Evolutionary conservation across 345 rosid genomes (phyloP), one percentile per base, ranked within the genome.

Genomic region (Rhizophora apiculata): DNA sequence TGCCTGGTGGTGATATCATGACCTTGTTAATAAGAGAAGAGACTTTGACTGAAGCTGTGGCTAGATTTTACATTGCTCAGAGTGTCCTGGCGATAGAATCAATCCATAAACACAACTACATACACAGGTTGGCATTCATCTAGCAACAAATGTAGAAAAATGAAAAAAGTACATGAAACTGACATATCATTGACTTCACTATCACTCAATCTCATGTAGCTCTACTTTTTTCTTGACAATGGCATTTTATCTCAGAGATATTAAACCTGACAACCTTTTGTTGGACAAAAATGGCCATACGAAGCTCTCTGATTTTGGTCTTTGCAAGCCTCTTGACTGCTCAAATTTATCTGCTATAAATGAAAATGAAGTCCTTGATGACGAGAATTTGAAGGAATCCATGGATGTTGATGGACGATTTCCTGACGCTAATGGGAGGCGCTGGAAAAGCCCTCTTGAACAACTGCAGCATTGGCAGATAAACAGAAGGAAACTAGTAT

Each of bases 281-380:
- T 74, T 94, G 86, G 98, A 94, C 82, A 86, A 81, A 86, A 57
- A 85, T 72, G 98, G 98, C 67, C 98, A 91, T 74, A 81, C 88
- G 91, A 91, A 85, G 88, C 87, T 94, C 68, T 94, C 97, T 27
- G 98, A 94, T 81, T 93, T 94, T 85, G 98, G 97, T 81, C 94
- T 94, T 69, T 94, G 98, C 87, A 94, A 94, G 78, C 97, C 98
- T 72, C 92, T 94, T 63, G 95, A 91, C 75, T 88, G 94, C 76
- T 76, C 92, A 71, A 81, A 77, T 79, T 82, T 94, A 71, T 86
- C 87, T 53, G 76, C 90, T 58, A 84, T 91, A 68, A 79, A 82
- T 72, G 97, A 89, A 79, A 82, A 91, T 65, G 94, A 89, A 77
- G 84, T 80, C 20, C 77, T 90, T 62, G 89, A 86, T 70, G 97